phyloP scores from a whole-genome alignment of 306 rosid species.

The Pterocarpus macrocarpus region DNA sequence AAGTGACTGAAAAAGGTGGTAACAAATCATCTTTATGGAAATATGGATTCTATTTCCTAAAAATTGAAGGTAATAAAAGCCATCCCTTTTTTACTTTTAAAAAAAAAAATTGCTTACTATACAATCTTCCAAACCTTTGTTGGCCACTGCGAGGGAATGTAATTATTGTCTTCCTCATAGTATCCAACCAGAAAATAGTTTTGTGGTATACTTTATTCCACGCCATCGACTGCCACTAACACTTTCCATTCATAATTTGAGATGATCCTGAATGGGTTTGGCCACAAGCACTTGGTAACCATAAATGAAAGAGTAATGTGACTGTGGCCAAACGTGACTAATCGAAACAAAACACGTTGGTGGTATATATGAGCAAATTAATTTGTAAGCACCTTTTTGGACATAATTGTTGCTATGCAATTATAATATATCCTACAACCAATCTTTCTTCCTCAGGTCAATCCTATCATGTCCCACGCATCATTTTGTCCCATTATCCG shows the following conservation, averaged over 20 bases:
- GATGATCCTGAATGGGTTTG: slow-evolving; percentile 46
- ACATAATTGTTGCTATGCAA: background rate
- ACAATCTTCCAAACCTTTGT: slow-evolving; percentile 5
- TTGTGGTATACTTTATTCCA: background rate
- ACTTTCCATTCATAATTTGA: slow-evolving; percentile 15
- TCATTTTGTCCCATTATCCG: slow-evolving; percentile 38
- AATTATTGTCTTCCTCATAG: background rate
- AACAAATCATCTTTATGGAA: background rate
- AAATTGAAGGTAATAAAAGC: background rate
- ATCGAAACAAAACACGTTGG: slow-evolving; percentile 21
- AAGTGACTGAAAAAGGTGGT: background rate
- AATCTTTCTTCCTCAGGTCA: slow-evolving; percentile 18
- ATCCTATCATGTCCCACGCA: slow-evolving; percentile 30
- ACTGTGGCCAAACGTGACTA: background rate
- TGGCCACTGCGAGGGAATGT: background rate
- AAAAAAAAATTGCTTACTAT: background rate
- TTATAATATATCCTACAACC: slow-evolving; percentile 23
- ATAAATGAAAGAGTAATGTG: slow-evolving; percentile 1
- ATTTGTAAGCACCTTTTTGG: background rate
- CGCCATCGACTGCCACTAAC: background rate
- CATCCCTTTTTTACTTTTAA: too few species aligned
- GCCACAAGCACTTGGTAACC: background rate
- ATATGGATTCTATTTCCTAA: background rate
- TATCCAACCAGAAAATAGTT: background rate
- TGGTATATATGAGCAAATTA: background rate